Evolutionary conservation across 2,329 filamentous ascomycete species (phyloP).

Genomic region (Pseudocercospora macadamiae): DNA sequence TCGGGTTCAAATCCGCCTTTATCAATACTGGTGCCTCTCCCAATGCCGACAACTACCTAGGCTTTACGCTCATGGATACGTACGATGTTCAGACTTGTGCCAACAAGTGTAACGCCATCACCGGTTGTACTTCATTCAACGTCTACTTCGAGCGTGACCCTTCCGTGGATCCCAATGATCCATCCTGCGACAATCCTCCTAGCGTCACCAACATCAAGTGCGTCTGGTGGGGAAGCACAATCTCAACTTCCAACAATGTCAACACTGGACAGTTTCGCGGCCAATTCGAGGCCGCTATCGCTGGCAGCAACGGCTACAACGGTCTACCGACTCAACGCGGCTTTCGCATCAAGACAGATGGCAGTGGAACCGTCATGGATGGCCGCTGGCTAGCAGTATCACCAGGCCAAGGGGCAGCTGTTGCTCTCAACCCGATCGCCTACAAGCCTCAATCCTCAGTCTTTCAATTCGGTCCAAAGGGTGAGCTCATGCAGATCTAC

Average conservation of each 20-base stretch:
- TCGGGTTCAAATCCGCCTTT: slow-evolving; percentile 18
- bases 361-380: slow-evolving; percentile 19
- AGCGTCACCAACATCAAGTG: slow-evolving; percentile 42
- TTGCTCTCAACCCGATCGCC: slow-evolving; percentile 14
- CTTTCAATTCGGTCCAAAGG: slow-evolving; percentile 17
- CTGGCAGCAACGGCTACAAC: slow-evolving; percentile 43
- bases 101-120: slow-evolving; percentile 24
- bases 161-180: slow-evolving; percentile 34
- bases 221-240: slow-evolving; percentile 38
- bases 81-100: slow-evolving; percentile 30
- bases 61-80: slow-evolving; percentile 6
- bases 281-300: slow-evolving; percentile 44
- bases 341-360: slow-evolving; percentile 15
- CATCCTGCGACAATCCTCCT: slow-evolving; percentile 38
- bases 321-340: slow-evolving; percentile 10
- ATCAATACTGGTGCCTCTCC: slow-evolving; percentile 18
- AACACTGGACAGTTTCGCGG: slow-evolving; percentile 40
- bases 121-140: slow-evolving; percentile 29
- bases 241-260: slow-evolving; percentile 33
- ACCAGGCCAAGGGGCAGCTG: slow-evolving; percentile 16
- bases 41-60: slow-evolving; percentile 14
- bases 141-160: slow-evolving; percentile 41
- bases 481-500: slow-evolving; percentile 19
- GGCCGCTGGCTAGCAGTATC: slow-evolving; percentile 25
- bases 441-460: slow-evolving; percentile 17